Evolutionary conservation across 2,329 filamentous ascomycete genomes (phyloP), one percentile per base, ranked within the genome.

Genomic region (Leptographium flavum): DNA sequence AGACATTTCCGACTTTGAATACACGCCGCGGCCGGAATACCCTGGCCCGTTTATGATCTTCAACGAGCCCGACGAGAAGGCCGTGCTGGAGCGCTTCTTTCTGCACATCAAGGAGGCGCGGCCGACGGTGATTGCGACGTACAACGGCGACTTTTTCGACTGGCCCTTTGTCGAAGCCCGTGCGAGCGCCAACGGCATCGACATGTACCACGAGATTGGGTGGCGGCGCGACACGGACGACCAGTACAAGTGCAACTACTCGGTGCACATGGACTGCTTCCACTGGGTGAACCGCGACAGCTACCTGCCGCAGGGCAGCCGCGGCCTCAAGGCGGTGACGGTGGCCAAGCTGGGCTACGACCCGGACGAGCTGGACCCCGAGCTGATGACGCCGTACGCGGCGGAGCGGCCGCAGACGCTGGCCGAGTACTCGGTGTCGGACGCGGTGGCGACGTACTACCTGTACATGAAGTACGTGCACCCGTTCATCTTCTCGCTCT

Each of bases 401-500:
- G 79, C 71, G 49, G 92, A 98, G 64, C 75, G 87, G 52, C 92
- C 92, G 0, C 92, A 98, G 60, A 94, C 87, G 0, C 70, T 98
- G 43, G 90, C 92, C 9, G 92, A 98, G 58, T 98, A 98, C 65
- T 98, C 93, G 0, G 92, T 98, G 38, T 98, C 93, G 56, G 93
- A 98, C 71, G 93, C 93, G 10, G 92, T 98, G 42, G 92, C 92
- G 21, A 98, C 92, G 0, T 98, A 98, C 61, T 98, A 98, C 59
- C 69, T 98, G 50, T 98, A 98, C 72, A 98, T 98, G 93, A 98
- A 98, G 81, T 98, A 98, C 62, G 86, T 98, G n/a, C 92, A 98
- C 61, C 92, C 92, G 4, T 98, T 98, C 68, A 92, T 98, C 60
- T 98, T 98, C 71, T 96, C 93, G 1, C 70, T 98, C 0, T 98